phyloP scores from a whole-genome alignment of 2,329 filamentous ascomycete species.

The Lasiodiplodia theobromae region DNA sequence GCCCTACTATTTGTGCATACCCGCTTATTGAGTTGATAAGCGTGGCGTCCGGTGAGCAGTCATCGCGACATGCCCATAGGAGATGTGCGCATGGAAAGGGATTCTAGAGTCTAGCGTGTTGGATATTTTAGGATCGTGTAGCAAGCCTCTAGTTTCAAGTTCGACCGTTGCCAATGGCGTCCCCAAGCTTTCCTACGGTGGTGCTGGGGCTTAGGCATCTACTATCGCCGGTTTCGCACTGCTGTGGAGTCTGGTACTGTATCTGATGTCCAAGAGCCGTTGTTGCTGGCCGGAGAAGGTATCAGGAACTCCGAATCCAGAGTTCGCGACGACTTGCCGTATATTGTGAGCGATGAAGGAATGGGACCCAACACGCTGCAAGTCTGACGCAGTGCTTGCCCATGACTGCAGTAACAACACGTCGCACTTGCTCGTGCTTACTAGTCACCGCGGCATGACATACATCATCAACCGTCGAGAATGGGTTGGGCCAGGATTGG shows the following conservation, averaged over 20 bases:
- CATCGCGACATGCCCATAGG: neutral
- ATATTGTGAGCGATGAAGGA: neutral
- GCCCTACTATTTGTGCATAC: neutral
- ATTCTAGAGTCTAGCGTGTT: slow-evolving; percentile 10
- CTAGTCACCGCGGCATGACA: neutral
- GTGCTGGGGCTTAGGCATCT: neutral
- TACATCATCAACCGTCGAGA: slow-evolving; percentile 1
- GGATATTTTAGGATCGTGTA: neutral
- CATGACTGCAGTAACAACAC: neutral
- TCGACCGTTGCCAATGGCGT: neutral
- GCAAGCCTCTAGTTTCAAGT: neutral
- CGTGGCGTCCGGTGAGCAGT: neutral
- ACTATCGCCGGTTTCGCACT: neutral
- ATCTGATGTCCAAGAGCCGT: neutral
- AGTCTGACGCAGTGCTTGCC: neutral
- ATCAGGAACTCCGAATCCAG: neutral
- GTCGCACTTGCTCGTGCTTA: neutral
- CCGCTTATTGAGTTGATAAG: neutral
- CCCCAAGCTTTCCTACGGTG: neutral
- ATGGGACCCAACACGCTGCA: neutral
- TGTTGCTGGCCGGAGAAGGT: neutral
- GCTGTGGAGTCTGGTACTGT: neutral
- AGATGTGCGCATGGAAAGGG: slow-evolving; percentile 4
- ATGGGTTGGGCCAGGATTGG: neutral
- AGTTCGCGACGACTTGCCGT: neutral